A percentile compares a stretch with the other conserved stretches of the same genome.
phyloP scores from a whole-genome alignment of 1,284 basidiomycete species.

The Veloporphyrellus conicus region DNA sequence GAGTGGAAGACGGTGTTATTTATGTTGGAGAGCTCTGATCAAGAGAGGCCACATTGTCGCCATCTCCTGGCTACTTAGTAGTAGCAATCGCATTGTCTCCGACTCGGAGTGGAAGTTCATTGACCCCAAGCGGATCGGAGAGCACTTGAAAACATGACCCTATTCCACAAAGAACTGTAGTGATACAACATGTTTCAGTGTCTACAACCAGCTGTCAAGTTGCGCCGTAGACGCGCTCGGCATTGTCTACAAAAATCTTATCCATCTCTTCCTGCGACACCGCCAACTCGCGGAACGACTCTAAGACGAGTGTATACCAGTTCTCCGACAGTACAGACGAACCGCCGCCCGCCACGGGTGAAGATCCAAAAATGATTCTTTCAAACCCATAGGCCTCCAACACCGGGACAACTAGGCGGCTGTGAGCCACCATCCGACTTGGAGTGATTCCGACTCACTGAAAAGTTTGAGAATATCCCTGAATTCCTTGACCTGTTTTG shows the following conservation, averaged over 20 bases:
- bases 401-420: slow-evolving; percentile 62
- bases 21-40: not conserved
- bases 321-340: slow-evolving; percentile 52
- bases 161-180: not conserved
- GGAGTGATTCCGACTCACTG: slow-evolving; percentile 50
- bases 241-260: slow-evolving; percentile 67
- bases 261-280: slow-evolving; percentile 75
- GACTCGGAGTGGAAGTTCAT: too few relatives aligned
- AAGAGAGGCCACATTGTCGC: not conserved
- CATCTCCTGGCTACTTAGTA: slow-evolving; percentile 8
- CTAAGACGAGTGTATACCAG: slow-evolving; percentile 83
- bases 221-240: slow-evolving; percentile 55
- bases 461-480: slow-evolving; percentile 85
- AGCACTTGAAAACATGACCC: too few relatives aligned
- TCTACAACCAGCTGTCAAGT: slow-evolving; percentile 4
- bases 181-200: not conserved
- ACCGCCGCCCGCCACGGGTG: slow-evolving; percentile 45
- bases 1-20: slow-evolving; percentile 5
- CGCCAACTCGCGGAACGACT: slow-evolving; percentile 77
- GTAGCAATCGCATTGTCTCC: not conserved
- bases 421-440: slow-evolving; percentile 1
- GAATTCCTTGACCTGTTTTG: slow-evolving; percentile 50
- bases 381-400: slow-evolving; percentile 64
- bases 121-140: too few relatives aligned
- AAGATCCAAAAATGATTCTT: slow-evolving; percentile 58